Evolutionary conservation across 1,284 basidiomycete genomes (phyloP).

Genomic region (Leccinum fallax): DNA sequence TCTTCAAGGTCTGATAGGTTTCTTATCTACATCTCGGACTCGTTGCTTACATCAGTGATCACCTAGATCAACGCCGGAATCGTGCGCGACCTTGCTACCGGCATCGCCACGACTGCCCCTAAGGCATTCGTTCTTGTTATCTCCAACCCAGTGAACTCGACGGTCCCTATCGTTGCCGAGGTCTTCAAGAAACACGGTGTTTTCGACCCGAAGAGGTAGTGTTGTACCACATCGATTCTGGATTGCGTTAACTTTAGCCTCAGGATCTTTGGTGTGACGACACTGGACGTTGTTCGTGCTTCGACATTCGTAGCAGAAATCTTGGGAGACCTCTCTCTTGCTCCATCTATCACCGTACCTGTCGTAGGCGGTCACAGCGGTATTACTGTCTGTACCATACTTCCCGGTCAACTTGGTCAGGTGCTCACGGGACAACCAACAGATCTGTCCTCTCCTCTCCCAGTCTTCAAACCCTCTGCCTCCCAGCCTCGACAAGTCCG

Average conservation of each 20-base stretch:
- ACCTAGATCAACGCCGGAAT: constrained; percentile 96
- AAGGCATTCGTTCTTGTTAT: constrained; percentile 96
- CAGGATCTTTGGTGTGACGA: constrained; percentile 96
- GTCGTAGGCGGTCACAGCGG: constrained; percentile 98
- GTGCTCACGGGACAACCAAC: constrained; percentile 11
- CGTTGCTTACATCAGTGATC: constrained; percentile 6
- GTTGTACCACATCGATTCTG: constrained; percentile 12
- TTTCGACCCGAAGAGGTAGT: constrained; percentile 87
- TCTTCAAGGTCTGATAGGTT: constrained; percentile 75
- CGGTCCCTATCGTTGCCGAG: constrained; percentile 96
- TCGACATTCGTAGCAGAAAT: constrained; percentile 93
- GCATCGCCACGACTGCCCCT: constrained; percentile 83
- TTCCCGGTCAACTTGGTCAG: not conserved
- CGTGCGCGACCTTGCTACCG: constrained; percentile 89
- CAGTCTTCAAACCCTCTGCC: constrained; percentile 74
- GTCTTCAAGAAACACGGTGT: constrained; percentile 92
- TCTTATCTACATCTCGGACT: not conserved
- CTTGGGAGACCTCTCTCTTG: constrained; percentile 60
- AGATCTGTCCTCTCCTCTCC: constrained; percentile 96
- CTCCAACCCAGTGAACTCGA: constrained; percentile 97
- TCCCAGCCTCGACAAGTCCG: constrained; percentile 45
- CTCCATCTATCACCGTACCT: constrained; percentile 78
- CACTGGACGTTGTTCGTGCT: constrained; percentile 96
- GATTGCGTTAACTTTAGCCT: constrained; percentile 2
- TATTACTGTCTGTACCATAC: constrained; percentile 64